These are phyloP conservation scores for Talaromyces verruculosus DNA, from an alignment of 2,329 filamentous ascomycete genomes.

Conservation along the genomic window DNA sequence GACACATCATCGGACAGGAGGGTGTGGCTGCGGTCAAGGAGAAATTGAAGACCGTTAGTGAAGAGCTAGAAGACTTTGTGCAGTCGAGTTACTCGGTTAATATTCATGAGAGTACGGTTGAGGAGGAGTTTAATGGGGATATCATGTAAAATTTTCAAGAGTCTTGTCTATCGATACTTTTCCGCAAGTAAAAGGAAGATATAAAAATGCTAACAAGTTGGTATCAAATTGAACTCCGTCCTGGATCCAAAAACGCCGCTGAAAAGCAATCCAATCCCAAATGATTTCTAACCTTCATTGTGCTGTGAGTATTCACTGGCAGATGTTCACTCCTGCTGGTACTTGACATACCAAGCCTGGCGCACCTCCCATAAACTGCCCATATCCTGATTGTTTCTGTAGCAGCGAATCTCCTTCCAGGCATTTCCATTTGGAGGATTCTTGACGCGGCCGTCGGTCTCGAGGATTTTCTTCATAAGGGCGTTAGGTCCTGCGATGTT, in stretches of 20 bases:
- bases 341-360: slow-evolving; percentile 38
- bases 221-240: neutral
- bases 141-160: slow-evolving; percentile 23
- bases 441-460: slow-evolving; percentile 42
- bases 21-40: slow-evolving; percentile 86
- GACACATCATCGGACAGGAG: slow-evolving; percentile 91
- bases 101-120: slow-evolving; percentile 37
- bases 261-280: neutral
- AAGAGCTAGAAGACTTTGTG: slow-evolving; percentile 94
- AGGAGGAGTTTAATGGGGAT: slow-evolving; percentile 26
- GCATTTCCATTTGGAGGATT: slow-evolving; percentile 38
- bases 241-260: neutral
- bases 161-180: neutral
- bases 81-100: slow-evolving; percentile 85
- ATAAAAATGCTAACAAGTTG: neutral
- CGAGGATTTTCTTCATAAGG: slow-evolving; percentile 38
- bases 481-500: slow-evolving; percentile 32
- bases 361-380: slow-evolving; percentile 47
- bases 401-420: slow-evolving; percentile 47
- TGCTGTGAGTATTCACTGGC: neutral
- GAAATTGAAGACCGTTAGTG: slow-evolving; percentile 92
- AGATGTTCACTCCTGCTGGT: slow-evolving; percentile 25
- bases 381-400: slow-evolving; percentile 48
- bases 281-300: neutral
- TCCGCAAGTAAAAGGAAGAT: neutral